A percentile compares a stretch with the other conserved stretches of the same genome.
Conservation (phyloP, 768 basidiomycete genomes). For the Mycena floridula region DNA sequence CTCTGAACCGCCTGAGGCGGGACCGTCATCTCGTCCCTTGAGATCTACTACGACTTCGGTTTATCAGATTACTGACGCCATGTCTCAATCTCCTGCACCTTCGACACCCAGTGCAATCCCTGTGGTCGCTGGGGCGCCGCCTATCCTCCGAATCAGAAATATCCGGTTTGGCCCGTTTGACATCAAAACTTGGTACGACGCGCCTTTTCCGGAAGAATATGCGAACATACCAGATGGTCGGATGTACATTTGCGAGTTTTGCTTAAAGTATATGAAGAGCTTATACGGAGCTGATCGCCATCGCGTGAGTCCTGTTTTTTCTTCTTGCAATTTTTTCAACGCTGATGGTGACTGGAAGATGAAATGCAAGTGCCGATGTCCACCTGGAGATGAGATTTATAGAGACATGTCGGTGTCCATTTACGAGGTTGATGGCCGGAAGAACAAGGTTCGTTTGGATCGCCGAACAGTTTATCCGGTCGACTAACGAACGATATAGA, state of each 20-base stretch:
- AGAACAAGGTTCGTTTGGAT: conserved; percentile 69
- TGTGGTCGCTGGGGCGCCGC: conserved; percentile 18
- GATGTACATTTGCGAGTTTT: conserved; percentile 97
- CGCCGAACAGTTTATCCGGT: neutral
- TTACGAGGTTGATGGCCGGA: conserved; percentile 96
- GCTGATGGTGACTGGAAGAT: conserved; percentile 40
- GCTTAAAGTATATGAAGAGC: conserved; percentile 97
- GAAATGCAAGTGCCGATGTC: conserved; percentile 93
- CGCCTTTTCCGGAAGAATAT: conserved; percentile 98
- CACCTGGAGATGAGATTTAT: conserved; percentile 98
- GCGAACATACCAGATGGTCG: conserved; percentile 85
- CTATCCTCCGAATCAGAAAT: conserved; percentile 65
- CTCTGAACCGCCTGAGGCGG: conserved; percentile 35
- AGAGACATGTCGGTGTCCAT: conserved; percentile 83
- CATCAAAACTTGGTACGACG: conserved; percentile 98
- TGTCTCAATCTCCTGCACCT: conserved; percentile 33
- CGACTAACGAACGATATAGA: conserved; percentile 36
- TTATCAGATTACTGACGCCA: conserved; percentile 32
- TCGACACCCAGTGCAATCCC: conserved; percentile 32
- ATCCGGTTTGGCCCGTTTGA: conserved; percentile 90
- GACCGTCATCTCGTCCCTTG: conserved; percentile 55
- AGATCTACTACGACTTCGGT: conserved; percentile 48
- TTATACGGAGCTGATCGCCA: conserved; percentile 82
- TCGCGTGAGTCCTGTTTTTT: conserved; percentile 46
- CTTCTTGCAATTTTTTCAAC: conserved; percentile 1